These are phyloP conservation scores for Fusarium chaquense DNA, from an alignment of 2,329 filamentous ascomycete genomes.

Conservation along the genomic window DNA sequence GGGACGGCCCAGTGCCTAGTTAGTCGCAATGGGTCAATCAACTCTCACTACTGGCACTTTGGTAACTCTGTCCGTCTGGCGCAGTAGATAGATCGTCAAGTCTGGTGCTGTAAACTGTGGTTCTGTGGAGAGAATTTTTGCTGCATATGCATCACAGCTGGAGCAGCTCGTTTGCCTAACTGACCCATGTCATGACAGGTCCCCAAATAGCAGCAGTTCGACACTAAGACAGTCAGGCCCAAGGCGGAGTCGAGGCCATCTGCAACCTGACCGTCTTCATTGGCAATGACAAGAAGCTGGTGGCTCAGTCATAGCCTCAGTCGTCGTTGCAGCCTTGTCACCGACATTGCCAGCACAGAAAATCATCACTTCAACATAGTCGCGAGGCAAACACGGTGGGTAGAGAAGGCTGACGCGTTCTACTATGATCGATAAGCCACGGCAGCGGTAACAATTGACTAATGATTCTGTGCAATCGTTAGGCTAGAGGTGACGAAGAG, in stretches of 20 bases:
- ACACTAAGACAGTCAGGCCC: slow-evolving; percentile 4
- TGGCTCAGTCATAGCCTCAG: slow-evolving; percentile 29
- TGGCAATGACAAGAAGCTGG: slow-evolving; percentile 32
- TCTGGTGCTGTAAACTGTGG: slow-evolving; percentile 32
- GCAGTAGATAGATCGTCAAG: slow-evolving; percentile 23
- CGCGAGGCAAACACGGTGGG: slow-evolving; percentile 23
- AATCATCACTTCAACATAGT: slow-evolving; percentile 16
- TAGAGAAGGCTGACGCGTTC: slow-evolving; percentile 43
- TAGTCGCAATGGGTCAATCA: slow-evolving; percentile 23
- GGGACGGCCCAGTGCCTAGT: slow-evolving; percentile 15
- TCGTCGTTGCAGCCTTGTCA: slow-evolving; percentile 34
- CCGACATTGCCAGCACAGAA: slow-evolving; percentile 29
- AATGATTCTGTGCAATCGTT: slow-evolving; percentile 25
- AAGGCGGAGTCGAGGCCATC: slow-evolving; percentile 33
- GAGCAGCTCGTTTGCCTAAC: slow-evolving; percentile 18
- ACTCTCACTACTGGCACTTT: slow-evolving; percentile 5
- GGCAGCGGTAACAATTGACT: background rate
- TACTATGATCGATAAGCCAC: slow-evolving; percentile 31
- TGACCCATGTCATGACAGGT: slow-evolving; percentile 26
- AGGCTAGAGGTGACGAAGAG: slow-evolving; percentile 23
- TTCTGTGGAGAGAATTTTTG: slow-evolving; percentile 23
- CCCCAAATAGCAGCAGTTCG: slow-evolving; percentile 43
- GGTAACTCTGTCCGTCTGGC: slow-evolving; percentile 4
- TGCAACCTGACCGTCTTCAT: slow-evolving; percentile 12
- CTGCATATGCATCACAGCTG: slow-evolving; percentile 1